These are phyloP conservation scores for Vitis hybrid DNA, from an alignment of 177 flowering plant species.

Conservation along the genomic window DNA sequence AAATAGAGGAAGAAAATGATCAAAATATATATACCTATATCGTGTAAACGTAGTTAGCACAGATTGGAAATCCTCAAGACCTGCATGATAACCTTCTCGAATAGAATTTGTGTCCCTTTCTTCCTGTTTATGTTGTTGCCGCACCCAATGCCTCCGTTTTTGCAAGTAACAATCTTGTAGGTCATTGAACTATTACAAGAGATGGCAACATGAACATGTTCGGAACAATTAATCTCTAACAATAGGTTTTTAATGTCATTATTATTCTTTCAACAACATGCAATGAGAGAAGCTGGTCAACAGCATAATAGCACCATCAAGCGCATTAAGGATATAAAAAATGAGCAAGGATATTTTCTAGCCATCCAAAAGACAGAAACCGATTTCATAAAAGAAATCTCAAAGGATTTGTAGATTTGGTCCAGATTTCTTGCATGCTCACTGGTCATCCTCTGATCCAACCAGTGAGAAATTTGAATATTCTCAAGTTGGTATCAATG, in stretches of 20 bases:
- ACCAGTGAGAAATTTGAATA: background rate
- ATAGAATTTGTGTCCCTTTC: conserved; percentile 30
- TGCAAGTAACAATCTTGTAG: conserved; percentile 88
- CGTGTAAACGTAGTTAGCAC: conserved; percentile 71
- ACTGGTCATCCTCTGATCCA: background rate
- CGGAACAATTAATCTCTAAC: too few species aligned
- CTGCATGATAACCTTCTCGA: conserved; percentile 62
- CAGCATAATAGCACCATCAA: background rate
- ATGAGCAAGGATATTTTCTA: too few species aligned
- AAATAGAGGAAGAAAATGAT: background rate
- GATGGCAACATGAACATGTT: background rate
- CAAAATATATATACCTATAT: conserved; percentile 55
- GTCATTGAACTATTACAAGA: conserved; percentile 65
- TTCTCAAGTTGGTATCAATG: background rate
- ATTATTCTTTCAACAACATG: background rate
- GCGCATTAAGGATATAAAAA: background rate
- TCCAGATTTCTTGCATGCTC: background rate
- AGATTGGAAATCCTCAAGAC: conserved; percentile 82
- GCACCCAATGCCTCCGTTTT: conserved; percentile 57
- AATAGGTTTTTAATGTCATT: background rate
- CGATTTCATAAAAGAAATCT: too few species aligned
- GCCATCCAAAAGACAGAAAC: too few species aligned
- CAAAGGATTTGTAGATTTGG: too few species aligned
- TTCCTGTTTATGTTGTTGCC: conserved; percentile 36
- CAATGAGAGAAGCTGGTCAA: background rate